Conservation (phyloP, 2,329 filamentous ascomycete genomes). For the Bipolaris bicolor region DNA sequence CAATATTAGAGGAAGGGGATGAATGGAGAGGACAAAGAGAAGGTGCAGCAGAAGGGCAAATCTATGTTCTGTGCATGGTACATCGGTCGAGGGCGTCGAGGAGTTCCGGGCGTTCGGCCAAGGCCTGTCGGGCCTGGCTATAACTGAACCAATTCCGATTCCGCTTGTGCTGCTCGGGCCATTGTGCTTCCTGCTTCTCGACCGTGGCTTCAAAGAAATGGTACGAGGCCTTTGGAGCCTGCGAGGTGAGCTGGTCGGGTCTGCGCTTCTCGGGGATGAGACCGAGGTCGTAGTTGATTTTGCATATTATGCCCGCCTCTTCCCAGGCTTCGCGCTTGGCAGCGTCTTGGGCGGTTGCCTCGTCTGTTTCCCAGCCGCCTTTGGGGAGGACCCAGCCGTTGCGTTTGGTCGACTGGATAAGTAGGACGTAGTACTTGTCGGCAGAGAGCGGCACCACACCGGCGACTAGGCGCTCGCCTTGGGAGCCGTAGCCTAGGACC, state of each 20-base stretch:
- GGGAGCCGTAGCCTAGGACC: slow-evolving; percentile 79
- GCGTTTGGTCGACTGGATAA: slow-evolving; percentile 90
- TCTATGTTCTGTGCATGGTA: slow-evolving; percentile 56
- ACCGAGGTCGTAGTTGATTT: slow-evolving; percentile 83
- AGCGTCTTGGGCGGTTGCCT: slow-evolving; percentile 83
- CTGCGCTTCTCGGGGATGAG: slow-evolving; percentile 81
- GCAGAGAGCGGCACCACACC: slow-evolving; percentile 88
- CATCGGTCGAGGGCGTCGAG: slow-evolving; percentile 85
- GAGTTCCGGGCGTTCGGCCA: slow-evolving; percentile 82
- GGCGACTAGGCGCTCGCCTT: slow-evolving; percentile 92
- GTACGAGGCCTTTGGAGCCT: slow-evolving; percentile 76
- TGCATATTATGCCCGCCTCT: slow-evolving; percentile 90
- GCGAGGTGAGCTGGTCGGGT: slow-evolving; percentile 57
- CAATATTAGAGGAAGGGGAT: slow-evolving; percentile 31
- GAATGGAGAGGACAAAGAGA: slow-evolving; percentile 18
- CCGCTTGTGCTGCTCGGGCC: slow-evolving; percentile 94
- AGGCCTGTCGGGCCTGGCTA: slow-evolving; percentile 75
- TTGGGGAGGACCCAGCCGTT: slow-evolving; percentile 97
- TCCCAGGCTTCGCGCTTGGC: slow-evolving; percentile 93
- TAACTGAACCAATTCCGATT: slow-evolving; percentile 90
- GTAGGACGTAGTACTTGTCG: slow-evolving; percentile 85
- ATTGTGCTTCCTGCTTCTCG: slow-evolving; percentile 79
- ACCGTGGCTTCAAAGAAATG: slow-evolving; percentile 90
- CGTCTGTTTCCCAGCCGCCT: slow-evolving; percentile 96
- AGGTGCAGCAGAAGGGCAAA: slow-evolving; percentile 17